Evolutionary conservation across 495 filamentous ascomycete species (phyloP), one percentile per base, ranked within the genome.

Genomic region (Xylaria curta): DNA sequence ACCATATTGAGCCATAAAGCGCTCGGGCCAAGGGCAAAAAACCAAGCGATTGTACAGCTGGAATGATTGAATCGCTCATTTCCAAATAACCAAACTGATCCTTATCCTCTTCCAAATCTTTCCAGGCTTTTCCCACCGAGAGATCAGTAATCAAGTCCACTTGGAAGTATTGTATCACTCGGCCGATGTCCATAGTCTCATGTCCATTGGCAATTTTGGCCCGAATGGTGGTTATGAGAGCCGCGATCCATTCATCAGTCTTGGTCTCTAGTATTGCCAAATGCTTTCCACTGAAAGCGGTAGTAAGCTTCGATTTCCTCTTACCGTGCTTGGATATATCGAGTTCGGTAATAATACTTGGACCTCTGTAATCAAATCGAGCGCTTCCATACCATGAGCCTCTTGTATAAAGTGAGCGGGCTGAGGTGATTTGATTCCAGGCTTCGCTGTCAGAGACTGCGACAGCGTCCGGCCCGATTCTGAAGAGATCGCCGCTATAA

Each of bases 91-190:
- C 66, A 33, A 59, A 68, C 2, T 68, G 51, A 24, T 58, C 66
- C 17, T 46, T 59, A 2, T 68, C 53, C 17, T 46, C 66, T 31
- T 26, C 26, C 53, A 68, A 13, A 15, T 68, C 36, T 15, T 47
- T 47, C 66, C 66, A 68, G 0, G 66, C 26, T 24, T 59, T 0
- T 24, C 66, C 66, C 15, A 59, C 59, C 19, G 8, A 3, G 13
- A 60, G 36, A 28, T 59, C 66, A 2, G 54, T 19, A 12, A 68
- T 47, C 15, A 68, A 24, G 31, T 68, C 66, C 1, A 68, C 51
- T 33, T 68, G 66, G 6, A 68, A 59, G 21, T 68, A 47, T 38
- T 68, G 51, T 59, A 68, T 46, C 7, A 68, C 2, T 47, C 28
- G 33, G 9, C 66, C 54, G 28, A 68, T 58, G 4, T 68, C 53